Evolutionary conservation across 345 rosid genomes (phyloP).

Genomic region (Psidium guajava): DNA sequence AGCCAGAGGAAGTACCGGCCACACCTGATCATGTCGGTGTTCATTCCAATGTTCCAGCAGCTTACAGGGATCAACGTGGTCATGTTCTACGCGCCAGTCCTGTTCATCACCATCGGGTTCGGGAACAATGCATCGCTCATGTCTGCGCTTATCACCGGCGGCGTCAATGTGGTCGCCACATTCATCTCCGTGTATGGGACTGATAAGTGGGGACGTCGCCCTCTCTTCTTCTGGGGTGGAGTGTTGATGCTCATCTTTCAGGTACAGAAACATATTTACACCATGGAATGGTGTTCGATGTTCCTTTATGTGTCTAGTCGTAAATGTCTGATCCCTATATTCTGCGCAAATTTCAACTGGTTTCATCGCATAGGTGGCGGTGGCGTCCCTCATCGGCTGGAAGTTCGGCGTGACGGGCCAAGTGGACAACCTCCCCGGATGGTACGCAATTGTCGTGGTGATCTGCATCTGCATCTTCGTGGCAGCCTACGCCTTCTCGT

Average conservation of each 20-base stretch:
- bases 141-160: constrained; percentile 28
- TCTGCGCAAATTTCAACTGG: background rate
- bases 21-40: constrained; percentile 4
- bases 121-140: constrained; percentile 3
- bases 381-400: background rate
- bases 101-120: constrained; percentile 38
- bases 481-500: constrained; percentile 15
- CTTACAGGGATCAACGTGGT: constrained; percentile 36
- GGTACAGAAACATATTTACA: background rate
- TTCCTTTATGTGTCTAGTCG: background rate
- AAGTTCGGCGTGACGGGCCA: constrained; percentile 1
- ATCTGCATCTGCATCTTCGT: constrained; percentile 5
- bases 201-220: constrained; percentile 11
- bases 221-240: constrained; percentile 5
- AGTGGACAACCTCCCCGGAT: constrained; percentile 1
- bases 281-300: background rate
- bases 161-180: background rate
- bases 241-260: constrained; percentile 1
- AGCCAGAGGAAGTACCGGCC: constrained; percentile 12
- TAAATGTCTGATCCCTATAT: background rate
- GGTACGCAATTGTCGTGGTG: constrained; percentile 6
- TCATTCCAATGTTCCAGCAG: constrained; percentile 38
- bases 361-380: constrained; percentile 1
- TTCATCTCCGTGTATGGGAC: background rate
- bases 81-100: constrained; percentile 41